Conservation (phyloP, 345 rosid species). For the Eutrema japonicum region DNA sequence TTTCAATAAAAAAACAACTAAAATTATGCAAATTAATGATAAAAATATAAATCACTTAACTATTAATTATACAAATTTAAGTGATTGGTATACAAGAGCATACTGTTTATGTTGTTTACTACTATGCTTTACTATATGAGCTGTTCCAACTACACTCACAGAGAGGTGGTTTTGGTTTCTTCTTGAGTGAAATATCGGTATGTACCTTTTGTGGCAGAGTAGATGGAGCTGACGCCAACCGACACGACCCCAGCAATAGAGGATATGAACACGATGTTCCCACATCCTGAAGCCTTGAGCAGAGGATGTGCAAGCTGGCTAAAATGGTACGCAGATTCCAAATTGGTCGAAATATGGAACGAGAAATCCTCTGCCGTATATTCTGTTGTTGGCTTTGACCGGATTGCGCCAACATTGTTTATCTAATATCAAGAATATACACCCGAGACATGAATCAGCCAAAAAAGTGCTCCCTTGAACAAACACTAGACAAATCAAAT, state of each 20-base stretch:
- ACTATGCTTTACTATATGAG: no score
- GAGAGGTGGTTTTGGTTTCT: neutral
- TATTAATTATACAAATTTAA: no score
- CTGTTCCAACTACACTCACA: no score
- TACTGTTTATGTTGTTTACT: no score
- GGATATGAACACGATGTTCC: constrained; percentile 35
- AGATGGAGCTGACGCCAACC: constrained; percentile 7
- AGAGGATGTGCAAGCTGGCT: constrained; percentile 35
- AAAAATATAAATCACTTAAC: no score
- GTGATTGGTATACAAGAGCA: no score
- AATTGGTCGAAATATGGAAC: constrained; percentile 19
- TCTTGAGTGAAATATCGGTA: neutral
- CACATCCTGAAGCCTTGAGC: constrained; percentile 26
- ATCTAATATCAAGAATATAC: constrained; percentile 16
- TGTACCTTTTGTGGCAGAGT: constrained; percentile 29
- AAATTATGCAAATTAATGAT: no score
- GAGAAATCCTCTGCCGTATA: constrained; percentile 27
- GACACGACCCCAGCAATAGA: constrained; percentile 21
- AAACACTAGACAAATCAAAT: neutral
- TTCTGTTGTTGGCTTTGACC: constrained; percentile 25
- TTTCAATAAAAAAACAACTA: no score
- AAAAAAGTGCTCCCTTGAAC: neutral
- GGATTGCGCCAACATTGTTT: constrained; percentile 21
- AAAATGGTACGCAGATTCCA: constrained; percentile 28
- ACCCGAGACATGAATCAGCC: neutral